Percentiles rank a stretch among this genome's conserved stretches.
Evolutionary conservation across 441 rosid genomes (phyloP).

Genomic region (Croton setiger): DNA sequence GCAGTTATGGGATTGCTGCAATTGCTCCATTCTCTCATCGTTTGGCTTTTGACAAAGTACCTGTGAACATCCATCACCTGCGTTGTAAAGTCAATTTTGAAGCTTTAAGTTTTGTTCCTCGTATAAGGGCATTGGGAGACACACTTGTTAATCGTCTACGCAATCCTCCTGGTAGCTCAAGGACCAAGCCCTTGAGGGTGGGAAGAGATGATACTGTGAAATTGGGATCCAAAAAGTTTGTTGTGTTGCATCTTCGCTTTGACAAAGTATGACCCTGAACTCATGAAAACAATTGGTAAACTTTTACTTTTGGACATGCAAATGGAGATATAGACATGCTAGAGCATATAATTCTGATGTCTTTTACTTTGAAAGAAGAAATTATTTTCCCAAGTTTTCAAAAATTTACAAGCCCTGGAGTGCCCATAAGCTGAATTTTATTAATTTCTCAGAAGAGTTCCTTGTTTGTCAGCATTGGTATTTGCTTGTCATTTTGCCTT

Average conservation of each 20-base stretch:
- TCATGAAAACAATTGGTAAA: constrained; percentile 8
- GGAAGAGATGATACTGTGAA: constrained; percentile 36
- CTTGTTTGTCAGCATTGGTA: background rate
- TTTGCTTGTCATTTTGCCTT: background rate
- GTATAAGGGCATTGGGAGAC: constrained; percentile 71
- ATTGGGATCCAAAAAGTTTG: constrained; percentile 61
- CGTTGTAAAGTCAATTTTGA: constrained; percentile 96
- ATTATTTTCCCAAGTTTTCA: background rate
- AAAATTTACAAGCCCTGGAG: background rate
- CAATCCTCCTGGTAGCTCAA: constrained; percentile 42
- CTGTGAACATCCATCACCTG: constrained; percentile 62
- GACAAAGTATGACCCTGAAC: constrained; percentile 58
- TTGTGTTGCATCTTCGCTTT: constrained; percentile 89
- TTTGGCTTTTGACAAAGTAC: constrained; percentile 82
- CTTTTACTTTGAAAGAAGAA: constrained; percentile 1
- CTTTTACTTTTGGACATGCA: background rate
- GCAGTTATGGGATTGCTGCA: constrained; percentile 88
- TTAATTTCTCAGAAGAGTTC: background rate
- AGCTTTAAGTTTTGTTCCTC: constrained; percentile 79
- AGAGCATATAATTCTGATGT: background rate
- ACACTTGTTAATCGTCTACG: constrained; percentile 71
- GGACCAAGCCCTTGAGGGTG: constrained; percentile 31
- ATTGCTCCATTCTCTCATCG: constrained; percentile 97
- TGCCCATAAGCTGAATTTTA: background rate
- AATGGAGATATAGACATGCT: constrained; percentile 8